Evolutionary conservation across 352 stramenopile species (phyloP).

Genomic region (Pythium phragmiticola): DNA sequence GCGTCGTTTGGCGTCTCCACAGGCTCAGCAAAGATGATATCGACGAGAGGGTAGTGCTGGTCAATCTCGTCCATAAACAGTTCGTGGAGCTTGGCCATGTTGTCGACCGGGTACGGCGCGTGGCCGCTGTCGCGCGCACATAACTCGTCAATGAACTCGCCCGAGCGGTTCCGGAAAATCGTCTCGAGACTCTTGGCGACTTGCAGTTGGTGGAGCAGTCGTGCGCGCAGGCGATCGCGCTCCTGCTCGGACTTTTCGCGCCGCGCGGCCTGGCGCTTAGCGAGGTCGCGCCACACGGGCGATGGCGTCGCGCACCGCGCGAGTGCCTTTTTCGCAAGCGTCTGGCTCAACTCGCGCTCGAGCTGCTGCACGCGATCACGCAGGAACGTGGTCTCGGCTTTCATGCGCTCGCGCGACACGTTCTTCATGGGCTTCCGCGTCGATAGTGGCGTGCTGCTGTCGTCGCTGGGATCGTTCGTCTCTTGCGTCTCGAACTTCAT

Average conservation of each 20-base stretch:
- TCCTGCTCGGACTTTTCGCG: constrained; percentile 11
- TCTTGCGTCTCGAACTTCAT: background rate
- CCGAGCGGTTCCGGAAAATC: constrained; percentile 16
- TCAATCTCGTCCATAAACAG: constrained; percentile 23
- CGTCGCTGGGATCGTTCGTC: background rate
- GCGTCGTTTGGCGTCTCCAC: background rate
- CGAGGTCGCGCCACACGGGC: constrained; percentile 12
- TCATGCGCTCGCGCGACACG: constrained; percentile 22
- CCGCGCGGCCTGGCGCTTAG: constrained; percentile 11
- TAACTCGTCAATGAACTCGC: constrained; percentile 15
- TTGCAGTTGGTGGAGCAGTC: constrained; percentile 19
- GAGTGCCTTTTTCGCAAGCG: constrained; percentile 8
- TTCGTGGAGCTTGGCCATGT: constrained; percentile 14
- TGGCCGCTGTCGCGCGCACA: background rate
- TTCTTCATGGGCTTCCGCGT: constrained; percentile 21
- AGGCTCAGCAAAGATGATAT: background rate
- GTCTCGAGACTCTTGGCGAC: constrained; percentile 22
- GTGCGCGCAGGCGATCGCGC: background rate
- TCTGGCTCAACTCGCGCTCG: constrained; percentile 12
- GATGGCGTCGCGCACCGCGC: constrained; percentile 3
- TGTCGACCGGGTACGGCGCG: constrained; percentile 9
- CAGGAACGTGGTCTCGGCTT: constrained; percentile 12
- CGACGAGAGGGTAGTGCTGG: constrained; percentile 6
- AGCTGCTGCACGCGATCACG: constrained; percentile 6
- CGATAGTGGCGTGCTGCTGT: background rate